Percentiles rank a stretch among this genome's conserved stretches.
These are phyloP conservation scores for Aspergillus cristatus DNA, from an alignment of 495 filamentous ascomycete species.

Conservation along the genomic window DNA sequence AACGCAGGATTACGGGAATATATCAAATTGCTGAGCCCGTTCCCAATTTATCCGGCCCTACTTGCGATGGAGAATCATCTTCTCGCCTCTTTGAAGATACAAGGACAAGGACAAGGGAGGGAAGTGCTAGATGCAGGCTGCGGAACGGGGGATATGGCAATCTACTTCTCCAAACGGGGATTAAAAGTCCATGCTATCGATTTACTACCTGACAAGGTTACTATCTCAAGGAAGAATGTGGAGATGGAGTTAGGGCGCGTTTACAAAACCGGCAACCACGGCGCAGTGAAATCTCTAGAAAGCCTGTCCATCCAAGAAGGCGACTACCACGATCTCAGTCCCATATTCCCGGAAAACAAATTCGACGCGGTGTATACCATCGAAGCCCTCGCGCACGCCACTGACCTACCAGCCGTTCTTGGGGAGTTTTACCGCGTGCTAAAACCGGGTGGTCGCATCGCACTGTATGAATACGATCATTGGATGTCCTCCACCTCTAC, in stretches of 20 bases:
- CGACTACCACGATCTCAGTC: constrained; percentile 52
- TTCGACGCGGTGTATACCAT: constrained; percentile 42
- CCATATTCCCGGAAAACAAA: too few species aligned
- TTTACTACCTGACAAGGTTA: constrained; percentile 31
- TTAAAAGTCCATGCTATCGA: too few species aligned
- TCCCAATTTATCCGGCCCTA: constrained; percentile 27
- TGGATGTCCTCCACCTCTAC: too few species aligned
- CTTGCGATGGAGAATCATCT: too few species aligned
- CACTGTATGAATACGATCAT: constrained; percentile 45
- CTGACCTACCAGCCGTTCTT: constrained; percentile 35
- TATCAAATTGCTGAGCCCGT: too few species aligned
- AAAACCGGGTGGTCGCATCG: constrained; percentile 38
- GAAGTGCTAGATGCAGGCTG: constrained; percentile 43
- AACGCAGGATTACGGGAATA: too few species aligned
- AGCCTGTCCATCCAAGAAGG: constrained; percentile 29
- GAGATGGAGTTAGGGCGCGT: not conserved
- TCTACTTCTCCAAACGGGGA: constrained; percentile 33
- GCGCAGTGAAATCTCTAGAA: constrained; percentile 16
- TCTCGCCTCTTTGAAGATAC: constrained; percentile 43
- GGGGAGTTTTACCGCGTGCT: constrained; percentile 40
- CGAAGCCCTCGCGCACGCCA: constrained; percentile 52
- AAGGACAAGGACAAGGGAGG: constrained; percentile 22
- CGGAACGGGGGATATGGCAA: constrained; percentile 40
- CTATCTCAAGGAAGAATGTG: not conserved
- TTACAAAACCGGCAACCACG: not conserved